A percentile compares a stretch with the other conserved stretches of the same genome.
Conservation (phyloP, 73 alveolate genomes). For the Paraurostyla sp. region DNA sequence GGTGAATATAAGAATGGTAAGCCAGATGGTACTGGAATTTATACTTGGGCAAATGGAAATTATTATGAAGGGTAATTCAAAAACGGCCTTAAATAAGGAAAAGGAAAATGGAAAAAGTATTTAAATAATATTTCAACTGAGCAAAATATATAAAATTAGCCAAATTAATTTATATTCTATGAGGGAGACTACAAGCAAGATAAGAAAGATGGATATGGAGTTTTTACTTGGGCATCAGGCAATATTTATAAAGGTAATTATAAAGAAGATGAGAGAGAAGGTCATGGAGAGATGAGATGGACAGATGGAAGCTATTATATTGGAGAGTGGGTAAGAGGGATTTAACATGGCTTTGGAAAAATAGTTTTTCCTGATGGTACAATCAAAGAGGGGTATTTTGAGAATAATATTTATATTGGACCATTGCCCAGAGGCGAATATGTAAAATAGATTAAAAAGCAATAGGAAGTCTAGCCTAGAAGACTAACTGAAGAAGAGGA, state of each 20-base stretch:
- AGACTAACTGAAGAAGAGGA: constrained; percentile 30
- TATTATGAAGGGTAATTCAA: constrained; percentile 50
- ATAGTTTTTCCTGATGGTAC: constrained; percentile 53
- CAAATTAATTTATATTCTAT: constrained; percentile 26
- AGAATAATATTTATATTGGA: constrained; percentile 49
- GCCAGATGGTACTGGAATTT: constrained; percentile 53
- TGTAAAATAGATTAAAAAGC: background rate
- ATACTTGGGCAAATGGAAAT: constrained; percentile 62
- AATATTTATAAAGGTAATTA: constrained; percentile 49
- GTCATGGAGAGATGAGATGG: constrained; percentile 66
- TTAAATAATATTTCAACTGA: background rate
- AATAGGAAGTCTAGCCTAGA: background rate
- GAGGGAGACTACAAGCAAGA: constrained; percentile 80
- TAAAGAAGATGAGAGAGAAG: constrained; percentile 59
- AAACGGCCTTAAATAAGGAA: constrained; percentile 63
- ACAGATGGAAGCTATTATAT: constrained; percentile 56
- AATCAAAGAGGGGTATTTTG: constrained; percentile 54
- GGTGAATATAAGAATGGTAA: constrained; percentile 50
- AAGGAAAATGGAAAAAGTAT: constrained; percentile 60
- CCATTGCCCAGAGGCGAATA: constrained; percentile 26
- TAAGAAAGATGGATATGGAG: constrained; percentile 58
- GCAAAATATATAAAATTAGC: background rate
- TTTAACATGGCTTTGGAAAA: constrained; percentile 74
- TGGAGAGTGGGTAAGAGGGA: constrained; percentile 68
- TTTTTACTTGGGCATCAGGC: constrained; percentile 60